Base-by-base conservation (phyloP, 495 filamentous ascomycete genomes). In the Pseudomonodictys pantanalensis region DNA sequence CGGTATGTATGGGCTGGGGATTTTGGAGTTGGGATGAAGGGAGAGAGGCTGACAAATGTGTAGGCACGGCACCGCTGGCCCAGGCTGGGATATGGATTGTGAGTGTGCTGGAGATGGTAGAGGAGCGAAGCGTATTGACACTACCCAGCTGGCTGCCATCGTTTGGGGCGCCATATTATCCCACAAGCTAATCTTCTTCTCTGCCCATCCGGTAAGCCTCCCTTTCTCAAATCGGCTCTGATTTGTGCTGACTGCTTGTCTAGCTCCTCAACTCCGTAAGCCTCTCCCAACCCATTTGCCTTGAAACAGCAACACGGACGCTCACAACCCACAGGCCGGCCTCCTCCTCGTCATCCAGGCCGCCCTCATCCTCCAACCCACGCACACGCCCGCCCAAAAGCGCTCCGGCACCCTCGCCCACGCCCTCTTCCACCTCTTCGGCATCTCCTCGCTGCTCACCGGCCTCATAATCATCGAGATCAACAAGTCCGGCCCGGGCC, bases 281-380 rank as follows among this genome's bases (percentile, higher is more conserved):
- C 32, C 12, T 23, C 15, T 26, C 18, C 12, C 29, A 25, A 5
- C 18, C 32, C 2, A 30, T 18, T 15, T 11, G 8, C 17, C 29
- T 15, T 15, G 23, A 29, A 3, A 26, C 2, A 25, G 15, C 17
- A 24, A 20, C 18, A 44, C 43, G 42, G n/a, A n/a, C n/a, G n/a
- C 24, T 22, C 9, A 39, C 41, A 44, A 18, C 8, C 33, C 11
- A 9, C 24, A 69, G 69, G 71, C 87, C 50, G 90, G 83, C 24
- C 68, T 92, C 23, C 77, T 95, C 53, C 74, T 90, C 35, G 77
- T 90, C 55, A 80, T 87, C 43, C 86, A 96, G 77, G 85, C 84
- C 20, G 84, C 90, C 66, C 84, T 97, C 32, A 75, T 96, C 68
- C 82, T 97, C 28, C 92, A 97, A 70, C 92, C 92, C 1, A 97